Evolutionary conservation across 2,329 filamentous ascomycete genomes (phyloP).

Genomic region (Arthroderma sp.): DNA sequence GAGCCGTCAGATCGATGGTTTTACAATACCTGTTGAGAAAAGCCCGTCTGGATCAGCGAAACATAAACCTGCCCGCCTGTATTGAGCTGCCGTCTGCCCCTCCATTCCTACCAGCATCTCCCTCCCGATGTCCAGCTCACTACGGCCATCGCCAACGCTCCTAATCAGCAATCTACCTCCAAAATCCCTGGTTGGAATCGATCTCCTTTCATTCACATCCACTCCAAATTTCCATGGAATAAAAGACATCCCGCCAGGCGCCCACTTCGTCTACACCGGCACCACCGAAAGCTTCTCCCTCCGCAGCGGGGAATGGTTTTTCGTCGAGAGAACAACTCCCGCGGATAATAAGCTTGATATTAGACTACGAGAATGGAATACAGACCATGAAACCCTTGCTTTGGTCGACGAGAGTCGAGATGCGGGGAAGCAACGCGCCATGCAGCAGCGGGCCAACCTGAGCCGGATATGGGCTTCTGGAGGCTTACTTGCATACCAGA

Average conservation of each 20-base stretch:
- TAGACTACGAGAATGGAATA: conserved; percentile 43
- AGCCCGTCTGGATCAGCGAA: no score
- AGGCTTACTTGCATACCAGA: conserved; percentile 28
- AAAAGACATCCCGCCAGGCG: conserved; percentile 43
- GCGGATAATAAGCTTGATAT: conserved; percentile 27
- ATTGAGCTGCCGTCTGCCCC: no score
- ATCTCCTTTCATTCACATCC: conserved; percentile 49
- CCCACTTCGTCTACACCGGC: conserved; percentile 50
- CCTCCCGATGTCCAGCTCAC: conserved; percentile 11
- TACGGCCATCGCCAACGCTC: conserved; percentile 27
- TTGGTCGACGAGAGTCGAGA: conserved; percentile 21
- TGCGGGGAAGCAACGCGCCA: conserved; percentile 31
- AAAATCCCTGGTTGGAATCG: conserved; percentile 38
- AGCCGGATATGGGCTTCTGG: conserved; percentile 43
- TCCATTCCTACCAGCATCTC: no score
- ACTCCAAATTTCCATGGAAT: conserved; percentile 49
- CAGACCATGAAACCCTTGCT: conserved; percentile 23
- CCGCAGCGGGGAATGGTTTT: conserved; percentile 50
- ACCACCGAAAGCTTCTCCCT: conserved; percentile 46
- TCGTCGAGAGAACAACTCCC: conserved; percentile 23
- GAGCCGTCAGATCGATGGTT: no score
- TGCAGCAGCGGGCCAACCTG: conserved; percentile 44
- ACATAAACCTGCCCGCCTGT: no score
- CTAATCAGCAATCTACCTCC: conserved; percentile 33
- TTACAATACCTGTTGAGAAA: no score